A percentile compares a stretch with the other conserved stretches of the same genome.
phyloP scores from a whole-genome alignment of 768 basidiomycete species.

The Phylloporus arenicola region DNA sequence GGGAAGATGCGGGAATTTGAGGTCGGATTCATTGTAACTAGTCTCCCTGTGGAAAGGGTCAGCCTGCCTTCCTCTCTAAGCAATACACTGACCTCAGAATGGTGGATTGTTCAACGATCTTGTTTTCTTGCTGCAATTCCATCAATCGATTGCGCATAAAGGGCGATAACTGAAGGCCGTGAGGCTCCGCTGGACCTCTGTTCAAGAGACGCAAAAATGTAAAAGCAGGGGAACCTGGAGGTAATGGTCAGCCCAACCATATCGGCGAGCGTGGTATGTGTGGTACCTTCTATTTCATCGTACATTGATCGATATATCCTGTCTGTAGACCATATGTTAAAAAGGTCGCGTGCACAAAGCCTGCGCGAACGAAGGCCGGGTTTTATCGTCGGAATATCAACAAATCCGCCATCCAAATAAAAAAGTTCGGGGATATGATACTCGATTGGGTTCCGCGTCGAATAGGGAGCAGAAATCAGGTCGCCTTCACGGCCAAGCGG shows the following conservation, averaged over 20 bases:
- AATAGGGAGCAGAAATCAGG: constrained; percentile 75
- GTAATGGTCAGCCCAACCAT: constrained; percentile 6
- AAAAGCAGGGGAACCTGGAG: constrained; percentile 52
- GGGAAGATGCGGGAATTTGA: constrained; percentile 14
- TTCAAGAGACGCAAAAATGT: constrained; percentile 73
- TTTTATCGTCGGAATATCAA: constrained; percentile 58
- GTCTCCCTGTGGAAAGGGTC: constrained; percentile 18
- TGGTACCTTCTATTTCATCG: constrained; percentile 47
- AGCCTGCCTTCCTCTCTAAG: neutral
- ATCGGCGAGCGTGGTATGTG: constrained; percentile 9
- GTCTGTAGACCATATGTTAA: constrained; percentile 89
- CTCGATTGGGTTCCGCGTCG: constrained; percentile 83
- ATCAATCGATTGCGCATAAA: constrained; percentile 52
- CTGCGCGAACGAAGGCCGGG: constrained; percentile 45
- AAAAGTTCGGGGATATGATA: constrained; percentile 69
- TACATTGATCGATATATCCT: constrained; percentile 69
- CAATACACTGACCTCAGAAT: constrained; percentile 40
- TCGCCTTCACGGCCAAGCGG: constrained; percentile 87
- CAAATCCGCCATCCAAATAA: constrained; percentile 70
- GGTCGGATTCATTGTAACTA: constrained; percentile 14
- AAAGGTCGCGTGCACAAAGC: constrained; percentile 55
- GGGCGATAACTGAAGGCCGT: constrained; percentile 54
- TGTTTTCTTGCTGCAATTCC: constrained; percentile 42
- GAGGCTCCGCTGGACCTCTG: constrained; percentile 58
- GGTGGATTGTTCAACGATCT: constrained; percentile 35